phyloP scores from a whole-genome alignment of 176 grass and related monocot genomes.

The Melocanna baccifera region DNA sequence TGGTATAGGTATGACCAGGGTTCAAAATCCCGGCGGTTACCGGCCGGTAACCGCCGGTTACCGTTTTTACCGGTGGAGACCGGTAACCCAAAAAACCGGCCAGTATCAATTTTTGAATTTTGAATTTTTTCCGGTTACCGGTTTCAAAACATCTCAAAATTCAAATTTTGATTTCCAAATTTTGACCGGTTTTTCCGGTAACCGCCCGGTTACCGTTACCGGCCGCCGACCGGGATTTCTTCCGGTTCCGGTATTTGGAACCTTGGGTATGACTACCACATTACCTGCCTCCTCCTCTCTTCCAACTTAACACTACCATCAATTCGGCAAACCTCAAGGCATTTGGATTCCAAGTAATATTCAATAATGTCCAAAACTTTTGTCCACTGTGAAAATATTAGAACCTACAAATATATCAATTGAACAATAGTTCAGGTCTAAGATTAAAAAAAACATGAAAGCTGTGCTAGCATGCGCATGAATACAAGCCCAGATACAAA shows the following conservation, averaged over 20 bases:
- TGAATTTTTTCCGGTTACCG: no score
- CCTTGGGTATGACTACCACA: background rate
- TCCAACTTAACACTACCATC: slow-evolving; percentile 80
- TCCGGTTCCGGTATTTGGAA: no score
- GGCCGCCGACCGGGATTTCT: no score
- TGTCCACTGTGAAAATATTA: slow-evolving; percentile 96
- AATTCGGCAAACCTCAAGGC: slow-evolving; percentile 75
- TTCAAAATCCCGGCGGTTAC: no score
- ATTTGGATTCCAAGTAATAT: slow-evolving; percentile 71
- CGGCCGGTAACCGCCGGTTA: no score
- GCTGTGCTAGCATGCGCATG: background rate
- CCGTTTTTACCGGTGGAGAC: no score
- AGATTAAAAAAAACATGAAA: background rate
- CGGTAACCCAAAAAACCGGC: no score
- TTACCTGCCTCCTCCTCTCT: slow-evolving; percentile 74
- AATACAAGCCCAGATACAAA: background rate
- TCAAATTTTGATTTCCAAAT: no score
- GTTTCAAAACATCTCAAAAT: no score
- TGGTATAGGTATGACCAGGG: background rate
- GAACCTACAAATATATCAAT: slow-evolving; percentile 51
- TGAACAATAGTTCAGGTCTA: slow-evolving; percentile 12
- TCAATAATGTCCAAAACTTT: slow-evolving; percentile 87
- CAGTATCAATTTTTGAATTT: no score
- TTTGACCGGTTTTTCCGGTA: no score
- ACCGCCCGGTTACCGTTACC: no score